Percentiles rank a stretch among this genome's conserved stretches.
Conservation (phyloP, 345 rosid genomes). For the Heritiera fomes region DNA sequence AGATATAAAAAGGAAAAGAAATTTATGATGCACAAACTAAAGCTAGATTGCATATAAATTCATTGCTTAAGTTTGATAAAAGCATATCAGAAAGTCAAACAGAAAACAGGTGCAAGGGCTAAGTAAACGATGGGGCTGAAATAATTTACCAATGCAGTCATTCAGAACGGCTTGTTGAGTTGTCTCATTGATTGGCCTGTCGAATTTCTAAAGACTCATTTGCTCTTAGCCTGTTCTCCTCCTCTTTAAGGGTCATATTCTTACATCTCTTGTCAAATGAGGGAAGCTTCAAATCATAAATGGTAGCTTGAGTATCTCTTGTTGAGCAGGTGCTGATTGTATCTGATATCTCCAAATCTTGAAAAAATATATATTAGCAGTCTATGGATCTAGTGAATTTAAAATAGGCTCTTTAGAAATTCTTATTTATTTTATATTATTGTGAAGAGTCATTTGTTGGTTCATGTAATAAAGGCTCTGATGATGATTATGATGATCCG, state of each 20-base stretch:
- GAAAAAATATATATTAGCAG: background rate
- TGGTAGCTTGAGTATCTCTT: background rate
- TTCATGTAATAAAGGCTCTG: no score
- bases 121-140: background rate
- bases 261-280: background rate
- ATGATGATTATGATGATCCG: no score
- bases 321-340: background rate
- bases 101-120: background rate
- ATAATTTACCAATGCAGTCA: background rate
- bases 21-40: background rate
- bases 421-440: background rate
- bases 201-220: background rate
- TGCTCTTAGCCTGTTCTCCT: background rate
- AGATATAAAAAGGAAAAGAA: background rate
- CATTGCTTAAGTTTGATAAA: background rate
- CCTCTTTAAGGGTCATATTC: background rate
- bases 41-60: background rate
- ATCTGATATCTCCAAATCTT: background rate
- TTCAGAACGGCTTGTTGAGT: background rate
- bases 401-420: background rate
- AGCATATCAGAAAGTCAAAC: background rate
- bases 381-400: background rate
- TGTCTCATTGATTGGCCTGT: background rate
- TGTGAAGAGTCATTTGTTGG: background rate
- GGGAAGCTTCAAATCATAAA: background rate